Conservation (phyloP, 345 rosid species). For the Geranium rotundifolium region DNA sequence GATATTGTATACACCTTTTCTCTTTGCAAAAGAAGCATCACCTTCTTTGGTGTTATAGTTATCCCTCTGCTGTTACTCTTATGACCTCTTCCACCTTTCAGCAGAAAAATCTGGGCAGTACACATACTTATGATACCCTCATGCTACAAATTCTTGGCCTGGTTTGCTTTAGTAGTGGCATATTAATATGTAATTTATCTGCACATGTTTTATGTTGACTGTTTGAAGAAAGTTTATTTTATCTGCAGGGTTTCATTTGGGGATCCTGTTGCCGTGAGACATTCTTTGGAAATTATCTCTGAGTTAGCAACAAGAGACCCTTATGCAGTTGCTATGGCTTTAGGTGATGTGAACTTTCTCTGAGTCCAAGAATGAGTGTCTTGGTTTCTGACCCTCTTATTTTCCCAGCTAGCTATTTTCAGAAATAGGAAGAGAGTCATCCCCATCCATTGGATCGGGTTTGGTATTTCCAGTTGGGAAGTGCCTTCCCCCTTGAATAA, state of each 20-base stretch:
- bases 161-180: too few species aligned
- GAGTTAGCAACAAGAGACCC: conserved; percentile 88
- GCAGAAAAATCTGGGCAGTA: too few species aligned
- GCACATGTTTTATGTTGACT: neutral
- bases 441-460: neutral
- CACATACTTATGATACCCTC: too few species aligned
- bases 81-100: too few species aligned
- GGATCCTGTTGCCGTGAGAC: conserved; percentile 99
- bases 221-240: neutral
- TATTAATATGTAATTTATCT: too few species aligned
- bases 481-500: too few species aligned
- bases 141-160: too few species aligned
- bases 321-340: conserved; percentile 89
- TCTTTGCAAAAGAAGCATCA: too few species aligned
- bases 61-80: too few species aligned
- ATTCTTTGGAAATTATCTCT: conserved; percentile 78
- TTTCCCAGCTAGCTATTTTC: neutral
- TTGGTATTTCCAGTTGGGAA: too few species aligned
- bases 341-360: conserved; percentile 38
- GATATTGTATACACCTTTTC: neutral
- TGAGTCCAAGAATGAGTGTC: neutral
- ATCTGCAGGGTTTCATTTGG: conserved; percentile 70
- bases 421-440: neutral
- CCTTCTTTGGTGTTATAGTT: too few species aligned
- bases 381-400: neutral